These are phyloP conservation scores for Aegilops speltoides DNA, from an alignment of 176 grass and related monocot species.

Conservation along the genomic window DNA sequence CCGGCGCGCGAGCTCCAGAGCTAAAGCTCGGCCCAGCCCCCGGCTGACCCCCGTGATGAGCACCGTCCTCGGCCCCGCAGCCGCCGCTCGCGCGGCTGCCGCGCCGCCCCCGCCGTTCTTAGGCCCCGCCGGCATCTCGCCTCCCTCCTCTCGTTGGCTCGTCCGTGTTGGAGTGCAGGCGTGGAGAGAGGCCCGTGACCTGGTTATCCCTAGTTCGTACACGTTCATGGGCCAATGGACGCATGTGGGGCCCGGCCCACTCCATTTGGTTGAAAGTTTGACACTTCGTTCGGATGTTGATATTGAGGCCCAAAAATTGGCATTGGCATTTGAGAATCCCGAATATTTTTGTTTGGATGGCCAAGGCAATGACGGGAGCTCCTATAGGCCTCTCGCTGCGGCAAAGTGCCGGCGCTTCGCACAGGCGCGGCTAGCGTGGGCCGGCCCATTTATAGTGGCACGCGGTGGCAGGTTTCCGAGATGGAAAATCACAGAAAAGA, in stretches of 20 bases:
- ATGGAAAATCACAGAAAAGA: no score
- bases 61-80: conserved; percentile 61
- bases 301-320: no score
- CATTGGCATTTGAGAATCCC: no score
- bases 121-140: conserved; percentile 38
- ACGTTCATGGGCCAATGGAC: not conserved
- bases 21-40: conserved; percentile 74
- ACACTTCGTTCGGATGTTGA: no score
- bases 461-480: no score
- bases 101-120: conserved; percentile 40
- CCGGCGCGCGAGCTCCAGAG: conserved; percentile 68
- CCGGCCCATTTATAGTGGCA: no score
- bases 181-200: not conserved
- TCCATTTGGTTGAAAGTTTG: not conserved
- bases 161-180: not conserved
- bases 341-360: no score
- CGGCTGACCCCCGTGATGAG: conserved; percentile 86
- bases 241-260: not conserved
- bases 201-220: not conserved
- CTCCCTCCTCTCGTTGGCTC: not conserved
- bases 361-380: no score
- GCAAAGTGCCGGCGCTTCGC: no score
- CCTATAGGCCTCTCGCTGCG: no score
- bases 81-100: conserved; percentile 42
- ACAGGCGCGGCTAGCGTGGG: no score